Conservation (phyloP, 1,284 basidiomycete genomes). For the Apiotrichum akiyoshidainum region DNA sequence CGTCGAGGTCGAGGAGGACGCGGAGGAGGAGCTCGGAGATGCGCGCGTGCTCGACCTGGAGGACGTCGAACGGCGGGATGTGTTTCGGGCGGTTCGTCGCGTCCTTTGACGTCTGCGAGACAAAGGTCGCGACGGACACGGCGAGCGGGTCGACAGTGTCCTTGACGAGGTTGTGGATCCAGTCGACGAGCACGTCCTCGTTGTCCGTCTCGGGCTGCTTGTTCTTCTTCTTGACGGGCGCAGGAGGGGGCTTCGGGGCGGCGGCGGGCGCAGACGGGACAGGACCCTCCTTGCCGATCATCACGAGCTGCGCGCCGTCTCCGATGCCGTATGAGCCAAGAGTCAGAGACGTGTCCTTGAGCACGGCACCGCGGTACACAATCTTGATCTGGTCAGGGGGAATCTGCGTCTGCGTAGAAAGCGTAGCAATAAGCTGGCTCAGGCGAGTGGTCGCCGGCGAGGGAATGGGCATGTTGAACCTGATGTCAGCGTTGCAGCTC, state of each 20-base stretch:
- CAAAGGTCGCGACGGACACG: conserved; percentile 37
- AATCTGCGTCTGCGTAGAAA: conserved; percentile 45
- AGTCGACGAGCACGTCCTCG: conserved; percentile 45
- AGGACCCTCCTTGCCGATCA: conserved; percentile 44
- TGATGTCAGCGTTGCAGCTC: conserved; percentile 16
- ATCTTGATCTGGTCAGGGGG: conserved; percentile 44
- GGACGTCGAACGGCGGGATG: conserved; percentile 37
- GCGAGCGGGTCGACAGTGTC: conserved; percentile 34
- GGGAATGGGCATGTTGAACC: conserved; percentile 51
- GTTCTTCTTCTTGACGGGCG: conserved; percentile 40
- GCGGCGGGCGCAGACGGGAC: conserved; percentile 24
- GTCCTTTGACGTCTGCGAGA: conserved; percentile 33
- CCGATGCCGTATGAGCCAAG: conserved; percentile 48
- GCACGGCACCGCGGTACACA: conserved; percentile 50
- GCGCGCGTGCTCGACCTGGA: conserved; percentile 50
- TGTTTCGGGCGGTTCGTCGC: conserved; percentile 37
- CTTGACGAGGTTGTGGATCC: conserved; percentile 37
- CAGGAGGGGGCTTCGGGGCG: conserved; percentile 7
- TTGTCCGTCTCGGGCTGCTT: conserved; percentile 46
- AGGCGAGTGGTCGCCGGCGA: conserved; percentile 44
- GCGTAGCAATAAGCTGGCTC: conserved; percentile 42
- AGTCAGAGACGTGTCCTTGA: conserved; percentile 49
- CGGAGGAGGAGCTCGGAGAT: conserved; percentile 52
- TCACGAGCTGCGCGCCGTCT: conserved; percentile 43
- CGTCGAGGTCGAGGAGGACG: conserved; percentile 52